These are phyloP conservation scores for Postia placenta DNA, from an alignment of 768 basidiomycete species.

Conservation along the genomic window DNA sequence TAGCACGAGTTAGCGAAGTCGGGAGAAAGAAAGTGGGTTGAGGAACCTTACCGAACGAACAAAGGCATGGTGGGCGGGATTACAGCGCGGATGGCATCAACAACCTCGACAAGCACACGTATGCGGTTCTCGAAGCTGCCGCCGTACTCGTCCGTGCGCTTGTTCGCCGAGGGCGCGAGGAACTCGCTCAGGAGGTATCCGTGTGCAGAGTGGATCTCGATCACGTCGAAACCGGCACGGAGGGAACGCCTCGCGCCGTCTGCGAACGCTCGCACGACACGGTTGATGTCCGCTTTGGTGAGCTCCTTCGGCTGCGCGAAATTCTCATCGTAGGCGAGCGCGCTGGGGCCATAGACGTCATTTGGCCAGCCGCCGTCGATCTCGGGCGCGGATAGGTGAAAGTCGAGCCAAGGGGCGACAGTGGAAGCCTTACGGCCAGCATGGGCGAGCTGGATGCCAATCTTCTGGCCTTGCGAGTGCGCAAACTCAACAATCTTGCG, in stretches of 20 bases:
- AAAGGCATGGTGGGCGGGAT: constrained; percentile 62
- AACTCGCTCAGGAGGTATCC: constrained; percentile 27
- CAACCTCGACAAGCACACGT: constrained; percentile 30
- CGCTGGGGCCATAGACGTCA: constrained; percentile 14
- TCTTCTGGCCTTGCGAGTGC: constrained; percentile 63
- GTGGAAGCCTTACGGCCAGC: constrained; percentile 73
- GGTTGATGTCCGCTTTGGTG: constrained; percentile 2
- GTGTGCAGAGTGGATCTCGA: constrained; percentile 22
- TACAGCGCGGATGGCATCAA: constrained; percentile 38
- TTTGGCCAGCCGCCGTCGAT: constrained; percentile 36
- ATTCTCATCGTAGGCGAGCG: constrained; percentile 5
- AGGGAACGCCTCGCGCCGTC: constrained; percentile 23
- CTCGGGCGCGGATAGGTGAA: constrained; percentile 28
- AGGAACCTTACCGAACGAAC: constrained; percentile 50
- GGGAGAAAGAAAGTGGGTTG: neutral
- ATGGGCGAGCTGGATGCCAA: constrained; percentile 72
- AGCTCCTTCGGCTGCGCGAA: constrained; percentile 3
- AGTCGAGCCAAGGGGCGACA: constrained; percentile 52
- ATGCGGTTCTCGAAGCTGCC: constrained; percentile 43
- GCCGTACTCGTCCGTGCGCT: constrained; percentile 44
- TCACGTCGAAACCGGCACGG: constrained; percentile 26
- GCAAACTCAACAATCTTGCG: constrained; percentile 60
- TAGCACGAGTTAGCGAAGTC: neutral
- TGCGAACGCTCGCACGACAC: constrained; percentile 3
- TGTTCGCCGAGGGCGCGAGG: constrained; percentile 34